These are phyloP conservation scores for Cymbidium sinense DNA, from an alignment of 106 monocot species.

Conservation along the genomic window DNA sequence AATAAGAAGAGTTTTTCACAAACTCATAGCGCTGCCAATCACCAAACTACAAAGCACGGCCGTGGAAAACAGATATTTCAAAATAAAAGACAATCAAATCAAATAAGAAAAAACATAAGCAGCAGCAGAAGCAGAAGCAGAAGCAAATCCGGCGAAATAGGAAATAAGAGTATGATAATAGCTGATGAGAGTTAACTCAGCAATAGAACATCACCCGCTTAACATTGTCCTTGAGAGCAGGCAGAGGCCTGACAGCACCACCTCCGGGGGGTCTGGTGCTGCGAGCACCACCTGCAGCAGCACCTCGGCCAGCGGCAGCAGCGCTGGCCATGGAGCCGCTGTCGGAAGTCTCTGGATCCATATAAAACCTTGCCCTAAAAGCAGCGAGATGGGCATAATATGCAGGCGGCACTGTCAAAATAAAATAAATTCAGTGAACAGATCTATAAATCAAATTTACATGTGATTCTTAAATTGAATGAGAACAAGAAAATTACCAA, in stretches of 20 bases:
- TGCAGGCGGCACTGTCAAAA: slow-evolving; percentile 38
- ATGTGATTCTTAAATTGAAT: not conserved
- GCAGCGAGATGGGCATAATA: slow-evolving; percentile 50
- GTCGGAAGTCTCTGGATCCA: slow-evolving; percentile 25
- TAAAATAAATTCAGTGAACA: not conserved
- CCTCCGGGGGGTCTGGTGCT: not conserved
- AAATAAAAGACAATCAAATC: no score
- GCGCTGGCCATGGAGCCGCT: slow-evolving; percentile 17
- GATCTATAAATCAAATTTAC: no score
- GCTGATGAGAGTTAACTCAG: not conserved
- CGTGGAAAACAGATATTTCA: no score
- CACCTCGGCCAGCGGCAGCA: slow-evolving; percentile 37
- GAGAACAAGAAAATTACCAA: slow-evolving; percentile 6
- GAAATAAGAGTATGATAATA: not conserved
- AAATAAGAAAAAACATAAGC: no score
- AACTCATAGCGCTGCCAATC: no score
- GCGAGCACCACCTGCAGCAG: slow-evolving; percentile 6
- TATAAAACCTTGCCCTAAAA: slow-evolving; percentile 40
- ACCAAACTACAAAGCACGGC: no score
- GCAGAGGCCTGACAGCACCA: slow-evolving; percentile 11
- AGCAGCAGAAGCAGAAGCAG: no score
- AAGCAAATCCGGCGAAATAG: no score
- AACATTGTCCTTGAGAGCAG: slow-evolving; percentile 10
- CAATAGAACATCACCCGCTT: slow-evolving; percentile 13
- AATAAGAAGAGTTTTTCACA: no score